Conservation (phyloP, 108 stramenopile species). For the Pseudonitzschia delicatissima region DNA sequence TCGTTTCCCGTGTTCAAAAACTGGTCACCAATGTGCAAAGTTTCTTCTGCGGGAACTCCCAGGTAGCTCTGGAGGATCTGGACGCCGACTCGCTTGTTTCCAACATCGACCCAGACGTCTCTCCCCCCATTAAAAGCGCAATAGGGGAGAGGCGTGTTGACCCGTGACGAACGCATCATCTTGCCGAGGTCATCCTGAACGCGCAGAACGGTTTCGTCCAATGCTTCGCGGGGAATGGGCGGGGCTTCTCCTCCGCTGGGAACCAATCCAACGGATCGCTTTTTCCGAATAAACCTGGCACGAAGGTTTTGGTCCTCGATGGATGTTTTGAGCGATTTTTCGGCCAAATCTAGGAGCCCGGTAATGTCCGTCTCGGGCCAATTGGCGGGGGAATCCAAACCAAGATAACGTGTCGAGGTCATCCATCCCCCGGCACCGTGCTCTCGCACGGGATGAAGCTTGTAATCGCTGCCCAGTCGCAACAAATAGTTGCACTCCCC, state of each 20-base stretch:
- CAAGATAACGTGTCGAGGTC: constrained; percentile 67
- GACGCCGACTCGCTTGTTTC: constrained; percentile 93
- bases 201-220: constrained; percentile 87
- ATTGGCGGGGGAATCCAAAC: constrained; percentile 67
- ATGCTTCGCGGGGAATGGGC: constrained; percentile 73
- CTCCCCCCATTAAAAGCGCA: constrained; percentile 93
- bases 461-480: constrained; percentile 67
- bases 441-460: constrained; percentile 74
- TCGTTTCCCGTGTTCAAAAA: constrained; percentile 93
- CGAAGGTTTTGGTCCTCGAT: constrained; percentile 67
- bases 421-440: constrained; percentile 84
- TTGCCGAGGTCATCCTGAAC: constrained; percentile 56
- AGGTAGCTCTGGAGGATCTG: constrained; percentile 74
- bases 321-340: constrained; percentile 47
- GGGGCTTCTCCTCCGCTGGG: constrained; percentile 49
- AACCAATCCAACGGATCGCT: constrained; percentile 83
- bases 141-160: constrained; percentile 60
- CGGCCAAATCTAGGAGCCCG: constrained; percentile 68
- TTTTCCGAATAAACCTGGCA: constrained; percentile 80
- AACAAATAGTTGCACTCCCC: constrained; percentile 93
- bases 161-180: constrained; percentile 33
- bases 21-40: constrained; percentile 91
- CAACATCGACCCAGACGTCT: constrained; percentile 92
- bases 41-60: constrained; percentile 63
- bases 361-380: constrained; percentile 73